A percentile compares a stretch with the other conserved stretches of the same genome.
Conservation (phyloP, 805 yeast genomes). For the Cyberlindnera mycetangii region DNA sequence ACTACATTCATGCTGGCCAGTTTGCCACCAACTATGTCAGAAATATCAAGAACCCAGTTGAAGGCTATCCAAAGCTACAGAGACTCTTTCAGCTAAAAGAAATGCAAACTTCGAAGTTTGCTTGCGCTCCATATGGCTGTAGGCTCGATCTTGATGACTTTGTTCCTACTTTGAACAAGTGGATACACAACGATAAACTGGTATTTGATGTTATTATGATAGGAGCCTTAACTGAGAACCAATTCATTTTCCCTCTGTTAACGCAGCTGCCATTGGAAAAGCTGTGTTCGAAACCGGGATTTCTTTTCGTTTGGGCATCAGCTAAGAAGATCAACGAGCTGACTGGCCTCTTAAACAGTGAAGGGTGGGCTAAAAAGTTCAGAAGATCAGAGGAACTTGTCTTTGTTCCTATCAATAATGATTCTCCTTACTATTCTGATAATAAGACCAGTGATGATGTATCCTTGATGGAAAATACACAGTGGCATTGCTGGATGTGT, state of each 20-base stretch:
- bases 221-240: constrained; percentile 79
- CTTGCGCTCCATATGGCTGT: constrained; percentile 65
- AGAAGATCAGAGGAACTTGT: constrained; percentile 89
- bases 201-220: constrained; percentile 90
- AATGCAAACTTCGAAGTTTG: constrained; percentile 49
- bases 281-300: constrained; percentile 81
- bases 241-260: constrained; percentile 59
- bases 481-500: constrained; percentile 99
- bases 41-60: constrained; percentile 63
- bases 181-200: constrained; percentile 58
- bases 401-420: constrained; percentile 66
- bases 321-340: constrained; percentile 66
- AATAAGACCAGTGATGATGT: constrained; percentile 44
- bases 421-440: constrained; percentile 65
- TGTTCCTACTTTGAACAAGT: constrained; percentile 51
- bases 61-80: constrained; percentile 85
- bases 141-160: constrained; percentile 51
- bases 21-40: constrained; percentile 64
- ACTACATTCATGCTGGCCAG: constrained; percentile 59
- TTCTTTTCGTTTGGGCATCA: constrained; percentile 85
- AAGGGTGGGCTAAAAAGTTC: constrained; percentile 62
- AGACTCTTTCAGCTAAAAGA: constrained; percentile 63
- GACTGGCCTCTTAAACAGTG: constrained; percentile 49
- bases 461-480: constrained; percentile 60
- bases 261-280: constrained; percentile 66